These are phyloP conservation scores for Stachybotrys elegans DNA, from an alignment of 2,329 filamentous ascomycete genomes.

Conservation along the genomic window DNA sequence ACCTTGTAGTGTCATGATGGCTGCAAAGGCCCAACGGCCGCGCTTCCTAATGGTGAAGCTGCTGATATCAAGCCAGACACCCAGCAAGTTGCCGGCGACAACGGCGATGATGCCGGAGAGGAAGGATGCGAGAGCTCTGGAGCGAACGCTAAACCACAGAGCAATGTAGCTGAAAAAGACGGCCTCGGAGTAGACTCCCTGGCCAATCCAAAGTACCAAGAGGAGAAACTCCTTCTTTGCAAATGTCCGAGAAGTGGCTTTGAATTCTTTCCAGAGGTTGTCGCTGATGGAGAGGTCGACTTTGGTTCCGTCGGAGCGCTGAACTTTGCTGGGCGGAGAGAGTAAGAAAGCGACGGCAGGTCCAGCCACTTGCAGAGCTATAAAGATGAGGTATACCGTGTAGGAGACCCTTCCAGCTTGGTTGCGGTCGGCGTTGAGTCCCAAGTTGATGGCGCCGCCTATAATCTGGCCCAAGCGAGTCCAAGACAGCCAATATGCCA, in stretches of 20 bases:
- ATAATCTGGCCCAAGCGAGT: conserved; percentile 48
- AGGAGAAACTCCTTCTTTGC: conserved; percentile 55
- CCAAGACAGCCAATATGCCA: conserved; percentile 60
- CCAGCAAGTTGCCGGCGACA: conserved; percentile 56
- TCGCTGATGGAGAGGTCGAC: conserved; percentile 53
- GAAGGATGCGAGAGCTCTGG: conserved; percentile 57
- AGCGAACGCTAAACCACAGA: conserved; percentile 63
- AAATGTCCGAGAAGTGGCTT: conserved; percentile 51
- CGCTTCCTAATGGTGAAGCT: conserved; percentile 45
- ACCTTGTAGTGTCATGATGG: conserved; percentile 51
- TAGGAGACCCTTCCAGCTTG: conserved; percentile 59
- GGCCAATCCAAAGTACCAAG: conserved; percentile 58
- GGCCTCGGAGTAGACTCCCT: conserved; percentile 60
- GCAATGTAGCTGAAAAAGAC: conserved; percentile 40
- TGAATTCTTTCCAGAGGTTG: conserved; percentile 51
- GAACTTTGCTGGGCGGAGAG: conserved; percentile 51
- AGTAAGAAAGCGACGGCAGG: conserved; percentile 57
- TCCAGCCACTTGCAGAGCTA: conserved; percentile 57
- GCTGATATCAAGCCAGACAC: conserved; percentile 53
- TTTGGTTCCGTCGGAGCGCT: conserved; percentile 55
- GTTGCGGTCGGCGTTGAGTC: conserved; percentile 51
- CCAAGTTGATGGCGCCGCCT: conserved; percentile 63
- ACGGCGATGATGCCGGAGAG: conserved; percentile 61
- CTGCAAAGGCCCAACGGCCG: conserved; percentile 45
- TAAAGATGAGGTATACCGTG: conserved; percentile 61